Percentiles rank a stretch among this genome's conserved stretches.
Evolutionary conservation across 352 stramenopile species (phyloP).

Genomic region (Phytophthora europaea): DNA sequence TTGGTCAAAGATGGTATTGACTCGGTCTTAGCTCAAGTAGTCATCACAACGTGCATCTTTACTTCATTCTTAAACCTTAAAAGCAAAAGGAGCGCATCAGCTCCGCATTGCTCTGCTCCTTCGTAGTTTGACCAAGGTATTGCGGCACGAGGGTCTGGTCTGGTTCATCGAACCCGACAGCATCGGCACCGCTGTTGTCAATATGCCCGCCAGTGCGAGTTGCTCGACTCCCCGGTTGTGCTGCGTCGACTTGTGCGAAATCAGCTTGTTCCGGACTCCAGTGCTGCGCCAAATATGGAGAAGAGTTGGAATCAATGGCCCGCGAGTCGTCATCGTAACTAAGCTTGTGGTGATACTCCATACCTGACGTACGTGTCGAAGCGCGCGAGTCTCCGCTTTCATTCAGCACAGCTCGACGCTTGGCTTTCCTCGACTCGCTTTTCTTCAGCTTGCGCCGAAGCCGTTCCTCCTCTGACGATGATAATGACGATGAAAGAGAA

Average conservation of each 20-base stretch:
- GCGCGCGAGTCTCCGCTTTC: constrained; percentile 17
- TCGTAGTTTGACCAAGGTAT: constrained; percentile 25
- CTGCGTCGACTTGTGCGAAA: neutral
- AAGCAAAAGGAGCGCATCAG: constrained; percentile 36
- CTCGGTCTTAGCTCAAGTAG: neutral
- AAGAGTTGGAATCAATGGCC: constrained; percentile 19
- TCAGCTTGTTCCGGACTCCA: constrained; percentile 3
- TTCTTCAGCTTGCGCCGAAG: constrained; percentile 30
- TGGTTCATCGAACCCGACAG: constrained; percentile 21
- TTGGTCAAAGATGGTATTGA: neutral
- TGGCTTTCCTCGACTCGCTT: constrained; percentile 27
- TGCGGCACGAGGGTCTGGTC: neutral
- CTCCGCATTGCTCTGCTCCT: constrained; percentile 22
- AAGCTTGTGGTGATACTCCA: constrained; percentile 11
- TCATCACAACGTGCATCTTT: neutral
- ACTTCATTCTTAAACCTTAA: constrained; percentile 7
- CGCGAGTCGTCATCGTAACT: constrained; percentile 19
- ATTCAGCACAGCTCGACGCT: constrained; percentile 15
- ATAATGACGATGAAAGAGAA: constrained; percentile 24
- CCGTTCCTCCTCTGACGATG: constrained; percentile 37
- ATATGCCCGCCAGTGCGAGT: neutral
- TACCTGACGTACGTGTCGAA: constrained; percentile 23
- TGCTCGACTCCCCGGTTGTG: neutral
- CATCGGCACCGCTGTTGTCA: constrained; percentile 7
- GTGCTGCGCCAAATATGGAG: constrained; percentile 19